These are phyloP conservation scores for Xylariaceae sp. DNA, from an alignment of 2,329 filamentous ascomycete species.

Conservation along the genomic window DNA sequence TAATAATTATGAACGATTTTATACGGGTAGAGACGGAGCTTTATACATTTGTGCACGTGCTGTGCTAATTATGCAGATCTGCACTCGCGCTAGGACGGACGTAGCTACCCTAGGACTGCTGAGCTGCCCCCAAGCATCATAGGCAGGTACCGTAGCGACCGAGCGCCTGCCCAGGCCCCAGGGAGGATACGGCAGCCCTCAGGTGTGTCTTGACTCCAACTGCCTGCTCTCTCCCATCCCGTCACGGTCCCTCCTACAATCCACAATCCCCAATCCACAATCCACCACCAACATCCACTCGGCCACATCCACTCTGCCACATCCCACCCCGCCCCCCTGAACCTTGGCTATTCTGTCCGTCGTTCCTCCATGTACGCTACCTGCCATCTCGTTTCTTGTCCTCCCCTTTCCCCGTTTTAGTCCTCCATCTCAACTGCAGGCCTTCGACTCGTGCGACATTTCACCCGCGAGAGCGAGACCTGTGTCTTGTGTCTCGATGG, in stretches of 20 bases:
- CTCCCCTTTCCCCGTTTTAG: constrained; percentile 22
- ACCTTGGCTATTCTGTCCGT: constrained; percentile 18
- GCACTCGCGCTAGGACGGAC: too few species aligned
- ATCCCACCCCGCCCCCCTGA: constrained; percentile 14
- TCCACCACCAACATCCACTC: not conserved
- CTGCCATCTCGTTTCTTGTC: constrained; percentile 18
- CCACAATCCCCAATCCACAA: not conserved
- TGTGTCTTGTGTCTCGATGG: constrained; percentile 24
- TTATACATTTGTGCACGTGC: too few species aligned
- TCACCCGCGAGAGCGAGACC: constrained; percentile 25
- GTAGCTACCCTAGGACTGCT: too few species aligned
- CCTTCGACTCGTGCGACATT: constrained; percentile 22
- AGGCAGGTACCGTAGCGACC: too few species aligned
- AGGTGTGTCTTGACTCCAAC: not conserved
- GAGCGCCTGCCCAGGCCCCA: too few species aligned
- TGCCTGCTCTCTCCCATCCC: not conserved
- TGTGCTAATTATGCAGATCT: too few species aligned
- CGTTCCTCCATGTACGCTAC: constrained; percentile 4
- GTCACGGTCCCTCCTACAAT: not conserved
- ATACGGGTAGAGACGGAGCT: too few species aligned
- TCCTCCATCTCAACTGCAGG: constrained; percentile 17
- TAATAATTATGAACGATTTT: too few species aligned
- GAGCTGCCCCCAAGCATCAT: too few species aligned
- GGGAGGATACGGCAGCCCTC: too few species aligned
- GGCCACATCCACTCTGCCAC: constrained; percentile 2